Evolutionary conservation across 495 filamentous ascomycete genomes (phyloP), one percentile per base, ranked within the genome.

Genomic region (Astrocystis sublimbata): DNA sequence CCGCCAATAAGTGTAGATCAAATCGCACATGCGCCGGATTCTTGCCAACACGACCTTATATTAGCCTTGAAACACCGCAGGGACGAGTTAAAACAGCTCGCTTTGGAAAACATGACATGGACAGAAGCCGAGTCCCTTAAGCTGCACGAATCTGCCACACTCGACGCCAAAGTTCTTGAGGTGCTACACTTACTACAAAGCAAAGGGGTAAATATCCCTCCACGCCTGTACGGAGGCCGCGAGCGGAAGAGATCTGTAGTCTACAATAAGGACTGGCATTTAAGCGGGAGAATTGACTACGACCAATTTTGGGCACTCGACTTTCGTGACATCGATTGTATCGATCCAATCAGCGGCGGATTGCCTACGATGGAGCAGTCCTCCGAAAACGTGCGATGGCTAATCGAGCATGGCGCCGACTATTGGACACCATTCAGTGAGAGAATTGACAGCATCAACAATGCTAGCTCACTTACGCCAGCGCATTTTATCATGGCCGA

Each of bases 371-470:
- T 6, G 9, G 4, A 13, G 5, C 1, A 21, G 12, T 2, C 23
- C 10, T 10, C n/a, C 33, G 6, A 23, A 13, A n/a, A 2, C 2
- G 13, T 30, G 21, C 35, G 51, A 4, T 54, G 51, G 51, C 13
- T 54, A 3, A 54, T 54, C 19, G 51, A 54, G 35, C 51, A 54
- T 15, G 51, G 51, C 21, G 35, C 33, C 13, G 21, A 54, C 35
- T 54, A 54, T 8, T 41, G 51, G 51, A 54, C 51, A 26, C 51
- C 51, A 40, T 7, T 40, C 0, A 40, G 15, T 26, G 51, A 13
- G 40, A 31, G 51, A 6, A 8, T 4, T 35, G 33, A 26, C 23
- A 24, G 15, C 3, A 6, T 12, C 19, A n/a, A 1, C 17, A 54
- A n/a, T 23, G 1, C 3, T 8, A 17, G 1, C 21, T 5, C 30